phyloP scores from a whole-genome alignment of 2,329 filamentous ascomycete species.

The Beauveria brongniartii region DNA sequence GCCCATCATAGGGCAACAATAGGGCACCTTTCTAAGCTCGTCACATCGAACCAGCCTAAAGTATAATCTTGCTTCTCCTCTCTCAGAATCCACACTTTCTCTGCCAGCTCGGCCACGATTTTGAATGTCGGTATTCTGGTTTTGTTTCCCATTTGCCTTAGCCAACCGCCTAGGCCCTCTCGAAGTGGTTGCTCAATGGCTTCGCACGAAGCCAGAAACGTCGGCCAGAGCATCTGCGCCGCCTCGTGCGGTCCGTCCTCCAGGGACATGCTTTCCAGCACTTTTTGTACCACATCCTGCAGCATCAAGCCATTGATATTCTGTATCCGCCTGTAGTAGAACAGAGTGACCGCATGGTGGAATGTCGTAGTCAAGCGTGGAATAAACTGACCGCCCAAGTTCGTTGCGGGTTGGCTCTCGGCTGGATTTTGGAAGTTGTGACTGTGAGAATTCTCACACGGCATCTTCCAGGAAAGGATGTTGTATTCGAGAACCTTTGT shows the following conservation, averaged over 20 bases:
- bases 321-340: slow-evolving; percentile 4
- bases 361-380: not conserved
- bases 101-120: not conserved
- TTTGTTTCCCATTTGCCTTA: not conserved
- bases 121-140: not conserved
- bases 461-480: not conserved
- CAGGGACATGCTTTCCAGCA: not conserved
- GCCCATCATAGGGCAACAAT: not conserved
- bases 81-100: not conserved
- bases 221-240: not conserved
- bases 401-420: not conserved
- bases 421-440: no score
- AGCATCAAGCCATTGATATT: slow-evolving; percentile 7
- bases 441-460: not conserved
- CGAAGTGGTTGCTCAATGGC: not conserved
- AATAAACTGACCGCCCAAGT: not conserved
- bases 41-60: not conserved
- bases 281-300: not conserved
- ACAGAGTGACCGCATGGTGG: not conserved
- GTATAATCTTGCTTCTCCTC: slow-evolving; percentile 2
- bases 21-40: not conserved
- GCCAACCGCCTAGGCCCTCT: not conserved
- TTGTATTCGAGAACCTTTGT: not conserved
- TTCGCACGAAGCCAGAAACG: not conserved
- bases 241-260: not conserved